Evolutionary conservation across 176 grass and related monocot species (phyloP).

Genomic region (Phoenix roebelenii): DNA sequence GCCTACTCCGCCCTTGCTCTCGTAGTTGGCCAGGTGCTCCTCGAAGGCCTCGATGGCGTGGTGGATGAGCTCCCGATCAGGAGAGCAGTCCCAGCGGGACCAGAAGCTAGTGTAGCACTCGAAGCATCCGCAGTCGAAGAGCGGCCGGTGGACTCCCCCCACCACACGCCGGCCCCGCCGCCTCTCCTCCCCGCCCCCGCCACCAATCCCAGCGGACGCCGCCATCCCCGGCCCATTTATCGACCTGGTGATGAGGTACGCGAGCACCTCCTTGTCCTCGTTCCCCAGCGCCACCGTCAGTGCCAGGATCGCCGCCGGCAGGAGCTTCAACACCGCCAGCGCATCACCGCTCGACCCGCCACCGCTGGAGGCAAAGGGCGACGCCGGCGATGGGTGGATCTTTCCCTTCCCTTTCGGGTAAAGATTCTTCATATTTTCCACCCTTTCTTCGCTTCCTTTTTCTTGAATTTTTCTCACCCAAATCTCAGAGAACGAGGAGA

Average conservation of each 20-base stretch:
- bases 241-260: conserved; percentile 39
- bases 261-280: conserved; percentile 48
- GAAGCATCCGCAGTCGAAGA: conserved; percentile 42
- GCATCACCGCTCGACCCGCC: background rate
- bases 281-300: conserved; percentile 25
- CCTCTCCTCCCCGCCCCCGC: background rate
- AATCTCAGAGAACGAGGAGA: too few relatives aligned
- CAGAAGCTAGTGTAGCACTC: conserved; percentile 58
- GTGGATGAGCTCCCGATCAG: conserved; percentile 40
- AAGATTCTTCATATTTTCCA: conserved; percentile 30
- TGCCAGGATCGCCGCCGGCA: conserved; percentile 35
- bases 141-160: conserved; percentile 13
- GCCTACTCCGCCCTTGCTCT: conserved; percentile 2
- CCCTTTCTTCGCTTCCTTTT: background rate
- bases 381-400: conserved; percentile 34
- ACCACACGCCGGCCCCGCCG: background rate
- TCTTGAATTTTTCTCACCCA: background rate
- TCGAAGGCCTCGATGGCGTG: conserved; percentile 43
- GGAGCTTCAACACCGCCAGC: conserved; percentile 30
- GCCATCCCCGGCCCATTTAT: conserved; percentile 6
- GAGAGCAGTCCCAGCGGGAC: conserved; percentile 43
- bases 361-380: background rate
- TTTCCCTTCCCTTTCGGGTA: conserved; percentile 37
- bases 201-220: background rate
- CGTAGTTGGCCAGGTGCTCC: conserved; percentile 29